Evolutionary conservation across 305 asterid genomes (phyloP).

Genomic region (Solanum hybrid): DNA sequence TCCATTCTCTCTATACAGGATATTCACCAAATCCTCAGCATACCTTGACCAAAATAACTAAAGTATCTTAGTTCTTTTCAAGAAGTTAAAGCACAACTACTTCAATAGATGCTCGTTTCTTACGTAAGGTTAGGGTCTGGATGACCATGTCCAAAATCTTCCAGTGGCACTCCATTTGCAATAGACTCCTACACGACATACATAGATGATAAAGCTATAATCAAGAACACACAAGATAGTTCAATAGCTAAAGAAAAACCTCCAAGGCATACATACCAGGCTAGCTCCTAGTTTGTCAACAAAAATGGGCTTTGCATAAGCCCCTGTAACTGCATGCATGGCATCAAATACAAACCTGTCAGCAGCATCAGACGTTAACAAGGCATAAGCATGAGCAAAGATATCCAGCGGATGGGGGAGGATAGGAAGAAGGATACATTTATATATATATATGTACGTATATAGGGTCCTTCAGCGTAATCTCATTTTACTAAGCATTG

Average conservation of each 20-base stretch:
- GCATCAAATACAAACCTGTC: constrained; percentile 87
- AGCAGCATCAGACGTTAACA: constrained; percentile 6
- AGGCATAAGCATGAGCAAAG: not conserved
- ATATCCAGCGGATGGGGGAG: not conserved
- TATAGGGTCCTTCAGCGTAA: not conserved
- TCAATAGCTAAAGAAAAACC: not conserved
- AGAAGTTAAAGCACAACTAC: not conserved
- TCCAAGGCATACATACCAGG: constrained; percentile 34
- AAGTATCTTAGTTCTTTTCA: constrained; percentile 16
- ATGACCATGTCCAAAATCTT: constrained; percentile 98
- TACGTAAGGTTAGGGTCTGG: constrained; percentile 99
- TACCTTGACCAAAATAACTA: constrained; percentile 40
- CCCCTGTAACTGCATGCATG: constrained; percentile 99
- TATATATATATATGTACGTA: too few species aligned
- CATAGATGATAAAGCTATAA: constrained; percentile 4
- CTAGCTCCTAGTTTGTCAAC: constrained; percentile 93
- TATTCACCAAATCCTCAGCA: constrained; percentile 87
- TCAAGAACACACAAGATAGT: not conserved
- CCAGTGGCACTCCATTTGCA: constrained; percentile 79
- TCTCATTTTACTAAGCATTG: not conserved
- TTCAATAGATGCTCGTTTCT: constrained; percentile 20
- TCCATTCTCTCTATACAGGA: constrained; percentile 70
- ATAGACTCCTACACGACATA: constrained; percentile 51
- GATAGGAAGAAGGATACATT: not conserved
- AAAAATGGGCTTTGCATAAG: constrained; percentile 90